Evolutionary conservation across 495 filamentous ascomycete genomes (phyloP), one percentile per base, ranked within the genome.

Genomic region (Lepraria neglecta): DNA sequence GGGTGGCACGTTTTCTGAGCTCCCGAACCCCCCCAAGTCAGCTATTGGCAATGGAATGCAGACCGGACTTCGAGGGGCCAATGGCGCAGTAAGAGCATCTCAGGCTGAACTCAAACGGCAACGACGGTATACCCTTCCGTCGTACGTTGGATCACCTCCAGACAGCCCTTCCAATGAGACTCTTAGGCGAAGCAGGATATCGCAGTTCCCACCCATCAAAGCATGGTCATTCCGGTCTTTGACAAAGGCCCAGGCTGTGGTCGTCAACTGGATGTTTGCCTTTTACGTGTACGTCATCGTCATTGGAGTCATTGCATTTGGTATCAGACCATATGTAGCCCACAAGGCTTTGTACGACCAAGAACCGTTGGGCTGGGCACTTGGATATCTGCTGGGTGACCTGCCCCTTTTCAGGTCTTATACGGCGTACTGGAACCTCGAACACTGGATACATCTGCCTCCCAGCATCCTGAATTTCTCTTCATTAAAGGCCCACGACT

Each of bases 351-450:
- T 98, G 3, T 69, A 81, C 28, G 84, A 82, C 45, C 68, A 82
- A 46, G 94, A 98, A 64, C 92, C 94, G 0, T 81, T 98, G 38
- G 89, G 92, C 0, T 98, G 94, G 94, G 92, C 91, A 0, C 71
- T 96, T 4, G 86, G 87, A 3, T 98, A 98, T 71, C 73, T 97
- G 24, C 82, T 97, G 62, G 92, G 95, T 15, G 89, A 96, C 66
- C 68, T 92, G 9, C 78, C 78, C 0, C 73, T 72, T 65, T 88
- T 91, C 62, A 75, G 86, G 51, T 83, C 87, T 72, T 78, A 82
- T 71, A 79, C 89, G 10, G 74, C 87, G 33, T 80, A 81, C 58
- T 76, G 75, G 61, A 84, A 85, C 67, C 74, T 94, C 12, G 83
- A 87, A 56, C 67, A 76, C 55, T 97, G 91, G 91, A 87, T 95